Base-by-base conservation (phyloP, 208 protist species). In the Leishmania mexicana region DNA sequence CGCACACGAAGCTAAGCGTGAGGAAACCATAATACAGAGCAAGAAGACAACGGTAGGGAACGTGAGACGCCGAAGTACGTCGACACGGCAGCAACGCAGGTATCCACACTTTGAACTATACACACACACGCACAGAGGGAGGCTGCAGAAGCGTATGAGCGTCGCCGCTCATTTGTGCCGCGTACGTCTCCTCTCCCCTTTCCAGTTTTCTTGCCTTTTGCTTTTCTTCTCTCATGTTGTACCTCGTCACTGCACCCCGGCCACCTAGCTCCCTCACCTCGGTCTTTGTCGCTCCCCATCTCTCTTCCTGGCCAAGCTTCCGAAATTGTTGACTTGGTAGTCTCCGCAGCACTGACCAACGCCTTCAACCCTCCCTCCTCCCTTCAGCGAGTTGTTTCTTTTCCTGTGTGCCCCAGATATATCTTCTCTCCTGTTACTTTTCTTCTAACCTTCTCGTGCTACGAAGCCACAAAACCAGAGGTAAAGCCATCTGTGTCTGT, bases 141-240 rank as follows among this genome's bases (percentile, higher is more conserved):
- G 13, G 28, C 45, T 21, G 7, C 40, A 54, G 45, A 4, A 24
- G 7, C 11, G n/a, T 45, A 45, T 47, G 24, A 2, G 70, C 24
- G 42, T 74, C 0, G 70, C 8, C 70, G 28, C 47, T 54, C 11
- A 13, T 53, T 67, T 80, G 53, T 79, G 49, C 68, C 21, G n/a
- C 17, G 80, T 53, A 35, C 65, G 28, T 28, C 68, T 82, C 35
- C 81, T 13, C 31, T 64, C 42, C n/a, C 35, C 54, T 81, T 80
- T 24, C 35, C 71, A n/a, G 3, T 53, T 53, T 74, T 54, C 3
- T 53, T 51, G n/a, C 13, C n/a, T 17, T 74, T 19, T 19, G 28
- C 10, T 4, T 35, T 17, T 74, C 42, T 54, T 15, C 17, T 42
- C 38, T 21, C 51, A 31, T 49, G 35, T 76, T 31, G 11, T 28